Evolutionary conservation across 768 basidiomycete species (phyloP).

Genomic region (Suillus weaverae): DNA sequence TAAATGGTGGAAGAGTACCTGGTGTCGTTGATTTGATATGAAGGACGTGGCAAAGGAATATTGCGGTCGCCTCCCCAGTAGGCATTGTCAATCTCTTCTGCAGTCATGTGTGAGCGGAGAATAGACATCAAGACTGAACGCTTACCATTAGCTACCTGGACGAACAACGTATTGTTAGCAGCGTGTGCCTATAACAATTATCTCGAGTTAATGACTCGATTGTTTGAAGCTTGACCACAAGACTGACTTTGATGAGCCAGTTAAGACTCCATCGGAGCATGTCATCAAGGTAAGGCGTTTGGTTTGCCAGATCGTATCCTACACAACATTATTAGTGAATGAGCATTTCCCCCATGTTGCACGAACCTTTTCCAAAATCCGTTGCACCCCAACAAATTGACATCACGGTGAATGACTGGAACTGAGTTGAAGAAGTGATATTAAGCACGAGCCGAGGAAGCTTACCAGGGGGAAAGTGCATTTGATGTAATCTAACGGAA

Average conservation of each 20-base stretch:
- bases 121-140: slow-evolving; percentile 11
- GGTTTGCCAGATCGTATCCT: slow-evolving; percentile 85
- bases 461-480: slow-evolving; percentile 80
- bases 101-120: slow-evolving; percentile 8
- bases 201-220: not conserved
- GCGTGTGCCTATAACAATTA: slow-evolving; percentile 69
- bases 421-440: not conserved
- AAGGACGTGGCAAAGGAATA: slow-evolving; percentile 73
- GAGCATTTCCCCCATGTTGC: slow-evolving; percentile 1
- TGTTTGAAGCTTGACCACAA: not conserved
- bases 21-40: slow-evolving; percentile 76
- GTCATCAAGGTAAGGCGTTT: slow-evolving; percentile 88
- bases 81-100: slow-evolving; percentile 62
- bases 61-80: slow-evolving; percentile 90
- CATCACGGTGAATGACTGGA: slow-evolving; percentile 76
- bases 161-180: slow-evolving; percentile 65
- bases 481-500: slow-evolving; percentile 75
- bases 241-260: slow-evolving; percentile 84
- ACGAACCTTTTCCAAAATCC: slow-evolving; percentile 74
- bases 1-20: slow-evolving; percentile 29
- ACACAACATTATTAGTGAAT: not conserved
- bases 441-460: not conserved
- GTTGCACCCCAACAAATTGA: slow-evolving; percentile 90
- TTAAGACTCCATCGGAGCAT: slow-evolving; percentile 90
- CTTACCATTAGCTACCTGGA: slow-evolving; percentile 71